Evolutionary conservation across 2,329 filamentous ascomycete genomes (phyloP), one percentile per base, ranked within the genome.

Genomic region (Paraphoma chrysanthemicola): DNA sequence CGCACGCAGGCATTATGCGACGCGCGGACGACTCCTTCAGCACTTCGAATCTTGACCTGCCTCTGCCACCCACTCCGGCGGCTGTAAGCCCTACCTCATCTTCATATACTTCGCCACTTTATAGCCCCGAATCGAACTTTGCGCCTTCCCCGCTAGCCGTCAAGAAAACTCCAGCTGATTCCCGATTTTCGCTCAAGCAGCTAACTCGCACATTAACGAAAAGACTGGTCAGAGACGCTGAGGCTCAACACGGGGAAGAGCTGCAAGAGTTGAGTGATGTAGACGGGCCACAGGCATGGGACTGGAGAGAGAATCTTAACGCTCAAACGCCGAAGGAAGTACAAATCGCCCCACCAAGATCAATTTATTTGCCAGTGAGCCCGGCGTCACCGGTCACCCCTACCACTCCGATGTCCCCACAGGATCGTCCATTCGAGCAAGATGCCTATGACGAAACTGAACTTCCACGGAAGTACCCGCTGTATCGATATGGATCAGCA

Each of bases 111-210:
- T 72, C 67, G 7, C 71, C 71, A 1, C 18, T 60, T 3, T 67
- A 70, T 48, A 72, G 67, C 33, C 62, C 66, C 1, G 67, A 69
- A n/a, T 63, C 67, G 7, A 48, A 56, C 43, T 53, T 63, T 38
- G 61, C 59, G 4, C 67, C 62, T 9, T 67, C 68, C 9, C 66
- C 71, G 2, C 38, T 69, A 4, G 48, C 58, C 1, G 44, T 66
- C 31, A 58, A 57, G 44, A 69, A 65, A 43, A 30, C 56, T 1
- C 47, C 53, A 7, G 63, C 49, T 12, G 71, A 74, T 3, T 66
- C 70, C 12, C 68, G 69, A 4, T 74, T 74, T 44, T 75, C 71
- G 0, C 38, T 76, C 12, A 74, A 64, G 42, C 64, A 69, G 42
- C 63, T 76, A 10, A 71, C 70, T 14, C 68, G 71, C 6, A 69